Percentiles rank a stretch among this genome's conserved stretches.
Evolutionary conservation across 2,329 filamentous ascomycete species (phyloP).

Genomic region (Exophiala xenobiotica): DNA sequence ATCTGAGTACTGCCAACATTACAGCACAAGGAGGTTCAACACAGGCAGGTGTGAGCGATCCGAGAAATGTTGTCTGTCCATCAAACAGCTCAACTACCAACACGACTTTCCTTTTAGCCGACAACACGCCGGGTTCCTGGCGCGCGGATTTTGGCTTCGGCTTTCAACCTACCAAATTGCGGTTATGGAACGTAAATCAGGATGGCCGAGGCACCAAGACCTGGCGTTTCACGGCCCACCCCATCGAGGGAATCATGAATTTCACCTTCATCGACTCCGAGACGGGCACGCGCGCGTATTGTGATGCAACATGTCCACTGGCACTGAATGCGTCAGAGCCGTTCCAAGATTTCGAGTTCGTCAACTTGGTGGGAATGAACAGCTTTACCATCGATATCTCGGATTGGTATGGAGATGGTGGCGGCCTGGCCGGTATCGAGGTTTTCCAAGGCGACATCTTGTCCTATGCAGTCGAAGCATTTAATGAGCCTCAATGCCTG

Average conservation of each 20-base stretch:
- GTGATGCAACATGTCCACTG: conserved; percentile 82
- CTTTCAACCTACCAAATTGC: conserved; percentile 82
- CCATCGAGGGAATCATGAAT: conserved; percentile 92
- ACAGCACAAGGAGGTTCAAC: conserved; percentile 57
- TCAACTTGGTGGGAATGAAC: conserved; percentile 85
- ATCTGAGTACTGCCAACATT: conserved; percentile 75
- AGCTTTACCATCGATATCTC: conserved; percentile 81
- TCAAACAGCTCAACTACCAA: conserved; percentile 62
- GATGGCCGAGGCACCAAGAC: conserved; percentile 84
- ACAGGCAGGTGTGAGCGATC: conserved; percentile 67
- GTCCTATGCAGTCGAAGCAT: conserved; percentile 78
- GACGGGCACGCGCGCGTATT: conserved; percentile 66
- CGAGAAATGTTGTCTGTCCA: conserved; percentile 80
- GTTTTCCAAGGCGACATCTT: conserved; percentile 80
- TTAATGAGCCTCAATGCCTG: conserved; percentile 84
- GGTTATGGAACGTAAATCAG: conserved; percentile 81
- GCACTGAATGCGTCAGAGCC: conserved; percentile 63
- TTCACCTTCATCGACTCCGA: conserved; percentile 80
- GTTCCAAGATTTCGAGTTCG: conserved; percentile 89
- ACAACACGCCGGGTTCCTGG: conserved; percentile 77
- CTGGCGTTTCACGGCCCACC: conserved; percentile 81
- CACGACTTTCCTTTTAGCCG: conserved; percentile 79
- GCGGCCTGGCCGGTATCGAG: conserved; percentile 80
- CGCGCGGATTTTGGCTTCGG: conserved; percentile 77
- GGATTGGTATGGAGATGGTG: conserved; percentile 82